phyloP scores from a whole-genome alignment of 306 rosid species.

The Erythrophleum fordii region DNA sequence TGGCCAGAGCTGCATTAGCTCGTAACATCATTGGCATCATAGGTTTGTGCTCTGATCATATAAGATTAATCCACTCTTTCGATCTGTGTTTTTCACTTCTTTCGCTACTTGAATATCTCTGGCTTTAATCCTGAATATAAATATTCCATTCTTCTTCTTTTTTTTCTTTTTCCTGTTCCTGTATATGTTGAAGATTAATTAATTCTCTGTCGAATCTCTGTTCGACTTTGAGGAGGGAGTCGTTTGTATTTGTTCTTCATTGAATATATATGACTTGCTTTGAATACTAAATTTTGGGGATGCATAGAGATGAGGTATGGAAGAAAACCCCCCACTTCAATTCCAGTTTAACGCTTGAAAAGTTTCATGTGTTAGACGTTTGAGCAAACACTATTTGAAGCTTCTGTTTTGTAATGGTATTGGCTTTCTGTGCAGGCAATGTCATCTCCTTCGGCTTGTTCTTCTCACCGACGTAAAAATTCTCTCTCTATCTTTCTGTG shows the following conservation, averaged over 20 bases:
- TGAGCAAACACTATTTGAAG: neutral
- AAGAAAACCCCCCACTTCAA: neutral
- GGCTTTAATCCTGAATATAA: neutral
- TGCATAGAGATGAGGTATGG: neutral
- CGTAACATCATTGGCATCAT: constrained; percentile 58
- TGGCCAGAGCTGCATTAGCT: constrained; percentile 34
- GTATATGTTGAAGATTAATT: neutral
- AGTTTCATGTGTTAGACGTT: neutral
- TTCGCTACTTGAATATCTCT: neutral
- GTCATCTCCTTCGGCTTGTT: constrained; percentile 74
- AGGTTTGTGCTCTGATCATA: constrained; percentile 48
- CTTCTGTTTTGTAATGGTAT: neutral
- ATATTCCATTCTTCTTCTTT: neutral
- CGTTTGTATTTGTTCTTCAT: neutral
- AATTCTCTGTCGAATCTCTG: neutral
- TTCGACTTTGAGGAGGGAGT: neutral
- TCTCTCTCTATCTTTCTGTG: constrained; percentile 1
- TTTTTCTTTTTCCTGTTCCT: neutral
- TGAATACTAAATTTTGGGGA: neutral
- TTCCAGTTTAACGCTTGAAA: neutral
- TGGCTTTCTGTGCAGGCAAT: constrained; percentile 58
- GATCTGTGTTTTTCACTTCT: neutral
- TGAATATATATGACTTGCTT: neutral
- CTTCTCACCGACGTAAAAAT: constrained; percentile 69
- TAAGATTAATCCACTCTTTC: neutral